A percentile compares a stretch with the other conserved stretches of the same genome.
Evolutionary conservation across 495 filamentous ascomycete species (phyloP).

Genomic region (Glonium stellatum): DNA sequence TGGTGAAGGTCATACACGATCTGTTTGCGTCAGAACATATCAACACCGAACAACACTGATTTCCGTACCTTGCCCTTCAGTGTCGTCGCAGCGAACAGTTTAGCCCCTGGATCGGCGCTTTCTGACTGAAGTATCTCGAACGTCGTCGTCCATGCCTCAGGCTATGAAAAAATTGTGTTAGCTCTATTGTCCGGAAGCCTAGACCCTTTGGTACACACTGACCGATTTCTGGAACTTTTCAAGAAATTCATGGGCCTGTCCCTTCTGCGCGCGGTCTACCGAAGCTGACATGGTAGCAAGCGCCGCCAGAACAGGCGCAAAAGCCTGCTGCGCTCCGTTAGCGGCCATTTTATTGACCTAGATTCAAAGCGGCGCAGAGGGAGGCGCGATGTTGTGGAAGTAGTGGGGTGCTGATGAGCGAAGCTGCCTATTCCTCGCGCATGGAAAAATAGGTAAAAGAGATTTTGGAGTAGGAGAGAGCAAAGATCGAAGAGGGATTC

Average conservation of each 20-base stretch:
- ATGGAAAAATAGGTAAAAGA: neutral
- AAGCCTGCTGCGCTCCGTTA: constrained; percentile 58
- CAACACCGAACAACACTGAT: neutral
- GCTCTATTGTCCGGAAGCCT: neutral
- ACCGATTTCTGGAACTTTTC: constrained; percentile 98
- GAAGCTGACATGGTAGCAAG: constrained; percentile 84
- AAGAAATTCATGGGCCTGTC: constrained; percentile 80
- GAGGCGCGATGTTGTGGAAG: constrained; percentile 15
- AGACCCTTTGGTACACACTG: constrained; percentile 36
- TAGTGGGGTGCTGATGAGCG: constrained; percentile 2
- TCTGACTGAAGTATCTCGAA: constrained; percentile 75
- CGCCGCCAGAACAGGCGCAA: constrained; percentile 78
- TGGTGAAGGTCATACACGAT: constrained; percentile 82
- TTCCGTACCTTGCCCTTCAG: constrained; percentile 87
- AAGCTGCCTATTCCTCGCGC: constrained; percentile 1
- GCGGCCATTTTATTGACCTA: constrained; percentile 54
- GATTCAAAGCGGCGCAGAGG: constrained; percentile 3
- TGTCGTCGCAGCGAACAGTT: constrained; percentile 93
- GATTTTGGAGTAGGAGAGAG: neutral
- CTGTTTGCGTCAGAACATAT: constrained; percentile 41
- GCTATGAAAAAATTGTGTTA: constrained; percentile 39
- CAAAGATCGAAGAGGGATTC: neutral
- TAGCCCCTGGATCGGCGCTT: constrained; percentile 67
- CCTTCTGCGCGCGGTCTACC: constrained; percentile 74
- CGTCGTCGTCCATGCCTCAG: constrained; percentile 84